Percentiles rank a stretch among this genome's conserved stretches.
Conservation (phyloP, 1,284 basidiomycete genomes). For the Earliella scabrosa region DNA sequence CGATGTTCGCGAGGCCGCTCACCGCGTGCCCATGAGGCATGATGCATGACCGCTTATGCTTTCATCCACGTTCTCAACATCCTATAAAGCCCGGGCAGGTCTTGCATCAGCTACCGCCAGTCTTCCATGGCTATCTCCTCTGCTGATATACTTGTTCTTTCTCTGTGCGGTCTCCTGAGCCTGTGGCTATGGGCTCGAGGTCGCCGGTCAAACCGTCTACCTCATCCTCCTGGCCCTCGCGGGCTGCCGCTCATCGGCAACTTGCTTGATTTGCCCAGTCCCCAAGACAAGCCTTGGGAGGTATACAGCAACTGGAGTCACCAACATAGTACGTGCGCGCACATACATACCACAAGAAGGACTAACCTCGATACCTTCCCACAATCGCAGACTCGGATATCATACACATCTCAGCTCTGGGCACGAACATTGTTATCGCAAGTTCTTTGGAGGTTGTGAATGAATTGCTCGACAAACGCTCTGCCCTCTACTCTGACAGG, state of each 20-base stretch:
- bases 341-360: neutral
- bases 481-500: conserved; percentile 31
- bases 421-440: conserved; percentile 42
- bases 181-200: neutral
- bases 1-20: too few relatives aligned
- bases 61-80: neutral
- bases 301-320: conserved; percentile 13
- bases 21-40: too few relatives aligned
- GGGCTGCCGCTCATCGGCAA: conserved; percentile 20
- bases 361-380: neutral
- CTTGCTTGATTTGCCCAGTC: conserved; percentile 15
- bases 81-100: too few relatives aligned
- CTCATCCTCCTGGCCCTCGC: conserved; percentile 19
- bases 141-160: neutral
- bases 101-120: neutral
- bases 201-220: neutral
- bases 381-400: conserved; percentile 24
- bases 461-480: conserved; percentile 48
- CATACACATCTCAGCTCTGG: conserved; percentile 24
- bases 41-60: too few relatives aligned
- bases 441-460: conserved; percentile 40
- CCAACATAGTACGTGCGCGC: conserved; percentile 4
- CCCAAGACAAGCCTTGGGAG: conserved; percentile 3
- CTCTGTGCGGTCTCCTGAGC: neutral
- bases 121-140: neutral